Conservation (phyloP, 192 early-diverging fungal genomes). For the Dissophora globulifera region DNA sequence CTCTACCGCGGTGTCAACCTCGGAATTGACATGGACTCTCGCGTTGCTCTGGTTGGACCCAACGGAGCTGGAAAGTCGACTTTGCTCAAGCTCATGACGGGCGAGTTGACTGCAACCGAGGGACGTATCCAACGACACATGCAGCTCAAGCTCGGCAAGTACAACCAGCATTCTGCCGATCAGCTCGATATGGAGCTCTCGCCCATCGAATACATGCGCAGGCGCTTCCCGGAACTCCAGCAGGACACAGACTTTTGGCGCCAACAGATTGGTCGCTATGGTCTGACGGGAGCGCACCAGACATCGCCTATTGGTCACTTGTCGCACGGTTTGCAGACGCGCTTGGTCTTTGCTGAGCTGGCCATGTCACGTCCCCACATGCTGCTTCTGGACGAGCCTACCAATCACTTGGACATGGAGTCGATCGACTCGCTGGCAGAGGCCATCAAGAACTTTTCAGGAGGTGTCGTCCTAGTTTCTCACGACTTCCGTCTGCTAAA, state of each 20-base stretch:
- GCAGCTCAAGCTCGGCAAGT: slow-evolving; percentile 93
- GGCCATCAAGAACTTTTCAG: slow-evolving; percentile 94
- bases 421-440: slow-evolving; percentile 97
- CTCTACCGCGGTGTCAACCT: slow-evolving; percentile 93
- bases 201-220: slow-evolving; percentile 93
- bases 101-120: slow-evolving; percentile 83
- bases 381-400: slow-evolving; percentile 98
- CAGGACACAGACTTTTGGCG: slow-evolving; percentile 95
- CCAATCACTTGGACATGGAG: slow-evolving; percentile 94
- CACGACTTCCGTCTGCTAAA: slow-evolving; percentile 99
- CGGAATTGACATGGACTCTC: slow-evolving; percentile 98
- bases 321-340: slow-evolving; percentile 94
- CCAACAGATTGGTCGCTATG: slow-evolving; percentile 91
- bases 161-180: slow-evolving; percentile 98
- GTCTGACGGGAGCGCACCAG: slow-evolving; percentile 93
- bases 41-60: slow-evolving; percentile 97
- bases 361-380: slow-evolving; percentile 92
- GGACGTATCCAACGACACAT: slow-evolving; percentile 93
- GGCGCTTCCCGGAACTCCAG: slow-evolving; percentile 82
- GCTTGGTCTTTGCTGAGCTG: slow-evolving; percentile 96
- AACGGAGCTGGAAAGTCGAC: slow-evolving; percentile 97
- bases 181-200: slow-evolving; percentile 89
- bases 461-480: slow-evolving; percentile 97
- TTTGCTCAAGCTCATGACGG: slow-evolving; percentile 96
- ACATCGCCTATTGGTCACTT: slow-evolving; percentile 88